Conservation (phyloP, 352 stramenopile genomes). For the Globisporangium radiosum region DNA sequence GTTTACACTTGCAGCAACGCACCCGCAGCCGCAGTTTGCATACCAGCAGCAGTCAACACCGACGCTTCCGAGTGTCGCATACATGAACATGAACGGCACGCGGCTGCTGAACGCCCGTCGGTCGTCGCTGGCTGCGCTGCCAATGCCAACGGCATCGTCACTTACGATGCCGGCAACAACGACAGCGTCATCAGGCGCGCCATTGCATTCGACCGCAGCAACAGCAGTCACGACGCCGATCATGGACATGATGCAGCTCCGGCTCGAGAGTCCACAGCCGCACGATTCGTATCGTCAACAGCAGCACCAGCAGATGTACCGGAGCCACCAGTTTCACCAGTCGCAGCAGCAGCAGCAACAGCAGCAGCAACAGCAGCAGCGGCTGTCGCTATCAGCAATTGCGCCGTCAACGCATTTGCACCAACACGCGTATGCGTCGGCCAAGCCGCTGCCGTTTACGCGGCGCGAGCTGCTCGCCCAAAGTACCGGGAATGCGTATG, state of each 20-base stretch:
- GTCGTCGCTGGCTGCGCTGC: conserved; percentile 44
- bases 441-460: conserved; percentile 28
- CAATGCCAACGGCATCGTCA: conserved; percentile 31
- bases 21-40: conserved; percentile 13
- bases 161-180: conserved; percentile 3
- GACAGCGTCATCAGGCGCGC: neutral
- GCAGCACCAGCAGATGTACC: too few relatives aligned
- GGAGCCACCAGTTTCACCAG: too few relatives aligned
- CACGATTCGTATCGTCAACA: conserved; percentile 8
- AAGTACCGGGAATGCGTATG: too few relatives aligned
- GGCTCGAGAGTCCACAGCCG: conserved; percentile 35
- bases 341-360: conserved; percentile 5
- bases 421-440: conserved; percentile 43
- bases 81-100: conserved; percentile 11
- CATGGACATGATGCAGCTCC: conserved; percentile 69
- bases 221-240: conserved; percentile 52
- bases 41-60: conserved; percentile 23
- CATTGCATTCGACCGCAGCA: neutral
- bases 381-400: conserved; percentile 9
- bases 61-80: conserved; percentile 30
- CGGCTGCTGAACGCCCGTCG: conserved; percentile 30
- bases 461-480: conserved; percentile 17
- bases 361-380: conserved; percentile 6
- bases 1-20: conserved; percentile 10
- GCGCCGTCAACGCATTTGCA: conserved; percentile 21